Percentiles rank a stretch among this genome's conserved stretches.
Evolutionary conservation across 1,284 basidiomycete genomes (phyloP).

Genomic region (Puccinia sorghi): DNA sequence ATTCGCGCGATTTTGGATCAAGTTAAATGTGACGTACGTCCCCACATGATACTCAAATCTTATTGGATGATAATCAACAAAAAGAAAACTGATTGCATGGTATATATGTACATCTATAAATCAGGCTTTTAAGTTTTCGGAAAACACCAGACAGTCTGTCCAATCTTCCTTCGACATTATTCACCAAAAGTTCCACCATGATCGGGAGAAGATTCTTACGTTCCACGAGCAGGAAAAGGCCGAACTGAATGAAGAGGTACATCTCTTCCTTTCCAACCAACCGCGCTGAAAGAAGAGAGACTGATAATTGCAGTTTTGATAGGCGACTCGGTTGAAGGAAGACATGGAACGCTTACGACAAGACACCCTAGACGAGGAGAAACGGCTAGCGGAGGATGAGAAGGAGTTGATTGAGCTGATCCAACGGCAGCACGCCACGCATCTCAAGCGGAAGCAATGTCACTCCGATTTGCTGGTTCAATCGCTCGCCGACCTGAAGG

Average conservation of each 20-base stretch:
- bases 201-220: constrained; percentile 37
- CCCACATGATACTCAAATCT: not conserved
- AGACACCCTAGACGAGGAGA: constrained; percentile 32
- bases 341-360: constrained; percentile 41
- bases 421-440: constrained; percentile 25
- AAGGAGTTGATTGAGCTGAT: constrained; percentile 34
- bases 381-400: constrained; percentile 21
- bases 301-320: not conserved
- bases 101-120: not conserved
- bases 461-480: constrained; percentile 23
- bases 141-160: constrained; percentile 19
- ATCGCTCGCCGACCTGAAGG: constrained; percentile 39
- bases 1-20: constrained; percentile 27
- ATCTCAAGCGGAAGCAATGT: constrained; percentile 27
- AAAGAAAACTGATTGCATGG: not conserved
- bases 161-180: constrained; percentile 42
- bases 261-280: not conserved
- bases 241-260: constrained; percentile 45
- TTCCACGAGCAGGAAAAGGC: constrained; percentile 43
- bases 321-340: constrained; percentile 40
- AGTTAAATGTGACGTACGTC: constrained; percentile 27
- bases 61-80: not conserved
- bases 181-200: constrained; percentile 14
- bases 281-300: not conserved
- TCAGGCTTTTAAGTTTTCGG: constrained; percentile 34